Conservation (phyloP, 208 protist species). For the Crithidia expoeki region DNA sequence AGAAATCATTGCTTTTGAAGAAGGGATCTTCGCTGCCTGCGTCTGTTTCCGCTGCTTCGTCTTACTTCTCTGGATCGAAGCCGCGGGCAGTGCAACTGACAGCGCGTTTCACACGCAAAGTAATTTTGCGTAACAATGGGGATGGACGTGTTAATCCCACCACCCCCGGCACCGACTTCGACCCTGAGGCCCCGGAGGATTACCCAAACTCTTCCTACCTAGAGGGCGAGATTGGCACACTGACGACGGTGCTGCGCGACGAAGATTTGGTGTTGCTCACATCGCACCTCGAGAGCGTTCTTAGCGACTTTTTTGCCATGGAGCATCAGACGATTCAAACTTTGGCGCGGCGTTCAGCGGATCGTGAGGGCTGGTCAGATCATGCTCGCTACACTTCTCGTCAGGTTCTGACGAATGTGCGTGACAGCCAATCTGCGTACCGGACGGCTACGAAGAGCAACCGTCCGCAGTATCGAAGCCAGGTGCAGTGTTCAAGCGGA, state of each 20-base stretch:
- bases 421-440: neutral
- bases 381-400: neutral
- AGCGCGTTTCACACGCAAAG: slow-evolving; percentile 19
- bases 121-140: neutral
- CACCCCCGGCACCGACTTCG: slow-evolving; percentile 6
- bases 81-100: slow-evolving; percentile 24
- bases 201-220: slow-evolving; percentile 52
- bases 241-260: slow-evolving; percentile 51
- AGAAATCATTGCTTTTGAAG: neutral
- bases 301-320: slow-evolving; percentile 78
- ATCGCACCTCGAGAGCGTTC: slow-evolving; percentile 71
- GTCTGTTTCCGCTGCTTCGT: too few species aligned
- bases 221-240: slow-evolving; percentile 46
- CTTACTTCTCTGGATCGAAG: neutral
- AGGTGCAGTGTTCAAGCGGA: neutral
- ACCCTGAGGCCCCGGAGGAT: slow-evolving; percentile 21
- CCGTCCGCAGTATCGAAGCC: slow-evolving; percentile 16
- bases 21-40: too few species aligned
- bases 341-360: slow-evolving; percentile 21
- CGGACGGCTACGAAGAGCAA: neutral
- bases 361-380: slow-evolving; percentile 15
- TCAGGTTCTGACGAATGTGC: too few species aligned
- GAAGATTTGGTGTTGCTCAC: slow-evolving; percentile 72
- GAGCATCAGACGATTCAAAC: slow-evolving; percentile 59
- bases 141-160: neutral